These are phyloP conservation scores for Colletotrichum lindemuthianum DNA, from an alignment of 2,329 filamentous ascomycete genomes.

Conservation along the genomic window DNA sequence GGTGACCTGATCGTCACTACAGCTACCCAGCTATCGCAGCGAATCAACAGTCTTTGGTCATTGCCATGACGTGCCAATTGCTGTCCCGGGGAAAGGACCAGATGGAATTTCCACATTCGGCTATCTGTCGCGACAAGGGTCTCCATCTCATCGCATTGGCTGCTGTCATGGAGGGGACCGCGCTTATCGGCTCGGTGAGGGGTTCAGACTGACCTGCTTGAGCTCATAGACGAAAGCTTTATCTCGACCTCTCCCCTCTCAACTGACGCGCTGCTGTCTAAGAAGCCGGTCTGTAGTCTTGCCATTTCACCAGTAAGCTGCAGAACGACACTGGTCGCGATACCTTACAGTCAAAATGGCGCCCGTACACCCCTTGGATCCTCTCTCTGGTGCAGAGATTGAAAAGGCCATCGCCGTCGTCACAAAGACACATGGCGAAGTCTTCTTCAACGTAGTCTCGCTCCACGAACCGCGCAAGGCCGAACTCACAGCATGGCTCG, in stretches of 20 bases:
- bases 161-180: slow-evolving; percentile 1
- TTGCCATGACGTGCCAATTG: slow-evolving; percentile 22
- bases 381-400: slow-evolving; percentile 78
- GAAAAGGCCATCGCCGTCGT: slow-evolving; percentile 75
- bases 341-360: slow-evolving; percentile 10
- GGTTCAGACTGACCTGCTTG: slow-evolving; percentile 6
- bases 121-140: slow-evolving; percentile 9
- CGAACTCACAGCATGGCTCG: slow-evolving; percentile 84
- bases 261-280: no score
- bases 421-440: slow-evolving; percentile 73
- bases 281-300: not conserved
- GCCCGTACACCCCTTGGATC: slow-evolving; percentile 76
- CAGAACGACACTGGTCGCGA: not conserved
- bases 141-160: not conserved
- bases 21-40: not conserved
- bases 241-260: slow-evolving; percentile 14
- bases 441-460: slow-evolving; percentile 89
- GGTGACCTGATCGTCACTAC: slow-evolving; percentile 1
- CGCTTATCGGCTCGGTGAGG: slow-evolving; percentile 23
- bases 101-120: slow-evolving; percentile 22
- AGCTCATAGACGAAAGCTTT: slow-evolving; percentile 18
- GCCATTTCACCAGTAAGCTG: not conserved
- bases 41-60: slow-evolving; percentile 5
- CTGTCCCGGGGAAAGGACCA: not conserved
- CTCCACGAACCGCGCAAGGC: slow-evolving; percentile 87